Percentiles rank a stretch among this genome's conserved stretches.
phyloP scores from a whole-genome alignment of 1,284 basidiomycete species.

The Tausonia pullulans region DNA sequence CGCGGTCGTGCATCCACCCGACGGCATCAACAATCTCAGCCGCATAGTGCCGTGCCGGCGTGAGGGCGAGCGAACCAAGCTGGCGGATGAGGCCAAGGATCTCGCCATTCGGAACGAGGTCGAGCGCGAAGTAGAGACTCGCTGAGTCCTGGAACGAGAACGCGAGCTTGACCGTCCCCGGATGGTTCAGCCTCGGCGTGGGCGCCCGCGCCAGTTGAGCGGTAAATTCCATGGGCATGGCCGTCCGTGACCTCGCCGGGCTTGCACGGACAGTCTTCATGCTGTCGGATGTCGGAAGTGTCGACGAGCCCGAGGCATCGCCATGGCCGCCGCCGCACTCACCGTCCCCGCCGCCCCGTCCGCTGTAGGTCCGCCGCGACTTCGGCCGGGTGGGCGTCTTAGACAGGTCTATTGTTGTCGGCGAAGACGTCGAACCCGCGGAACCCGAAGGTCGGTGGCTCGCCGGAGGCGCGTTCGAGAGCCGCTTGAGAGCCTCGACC shows the following conservation, averaged over 20 bases:
- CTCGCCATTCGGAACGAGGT: constrained; percentile 81
- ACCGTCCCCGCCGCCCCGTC: too few relatives aligned
- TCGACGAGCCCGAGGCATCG: too few relatives aligned
- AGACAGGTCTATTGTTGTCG: not conserved
- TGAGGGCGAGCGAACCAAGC: constrained; percentile 67
- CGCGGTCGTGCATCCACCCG: constrained; percentile 76
- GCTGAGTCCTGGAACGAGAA: constrained; percentile 75
- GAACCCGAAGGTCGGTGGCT: constrained; percentile 24
- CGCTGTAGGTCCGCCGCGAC: too few relatives aligned
- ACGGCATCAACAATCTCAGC: constrained; percentile 81
- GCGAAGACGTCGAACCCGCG: constrained; percentile 26
- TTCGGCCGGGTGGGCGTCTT: too few relatives aligned
- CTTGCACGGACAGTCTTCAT: too few relatives aligned
- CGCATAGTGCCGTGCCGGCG: constrained; percentile 66
- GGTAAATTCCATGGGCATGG: too few relatives aligned
- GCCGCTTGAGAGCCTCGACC: constrained; percentile 38
- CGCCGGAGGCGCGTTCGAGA: constrained; percentile 28
- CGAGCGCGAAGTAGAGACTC: constrained; percentile 80
- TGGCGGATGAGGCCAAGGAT: constrained; percentile 63
- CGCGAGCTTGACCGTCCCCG: constrained; percentile 67
- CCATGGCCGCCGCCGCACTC: too few relatives aligned
- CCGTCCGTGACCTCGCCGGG: not conserved
- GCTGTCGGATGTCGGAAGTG: too few relatives aligned
- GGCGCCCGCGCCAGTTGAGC: too few relatives aligned
- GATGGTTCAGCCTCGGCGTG: constrained; percentile 41